Conservation (phyloP, 2,329 filamentous ascomycete genomes). For the Fusarium chuoi region DNA sequence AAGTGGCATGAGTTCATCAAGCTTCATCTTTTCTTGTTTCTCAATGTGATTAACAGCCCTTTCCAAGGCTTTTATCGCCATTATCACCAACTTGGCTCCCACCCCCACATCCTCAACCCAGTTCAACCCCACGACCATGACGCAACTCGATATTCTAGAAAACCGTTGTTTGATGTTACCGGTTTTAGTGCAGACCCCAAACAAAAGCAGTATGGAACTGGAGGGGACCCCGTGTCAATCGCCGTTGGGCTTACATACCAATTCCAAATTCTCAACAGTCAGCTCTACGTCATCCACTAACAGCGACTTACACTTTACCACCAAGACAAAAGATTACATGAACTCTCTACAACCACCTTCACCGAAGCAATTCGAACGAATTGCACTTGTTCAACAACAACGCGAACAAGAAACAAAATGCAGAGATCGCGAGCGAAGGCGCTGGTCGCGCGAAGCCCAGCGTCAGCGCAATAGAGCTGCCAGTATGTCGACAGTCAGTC, state of each 20-base stretch:
- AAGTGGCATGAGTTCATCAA: not conserved
- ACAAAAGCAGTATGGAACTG: not conserved
- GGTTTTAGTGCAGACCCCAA: slow-evolving; percentile 24
- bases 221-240: slow-evolving; percentile 30
- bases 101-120: slow-evolving; percentile 11
- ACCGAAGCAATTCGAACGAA: slow-evolving; percentile 57
- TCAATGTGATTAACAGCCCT: not conserved
- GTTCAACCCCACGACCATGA: slow-evolving; percentile 36
- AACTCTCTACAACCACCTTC: slow-evolving; percentile 62
- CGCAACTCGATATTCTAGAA: slow-evolving; percentile 42
- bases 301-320: slow-evolving; percentile 12
- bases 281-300: slow-evolving; percentile 31
- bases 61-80: not conserved
- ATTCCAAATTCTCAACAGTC: slow-evolving; percentile 28
- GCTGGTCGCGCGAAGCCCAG: slow-evolving; percentile 49
- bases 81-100: slow-evolving; percentile 6
- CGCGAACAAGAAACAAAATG: slow-evolving; percentile 58
- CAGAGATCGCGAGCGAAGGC: slow-evolving; percentile 51
- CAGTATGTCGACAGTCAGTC: slow-evolving; percentile 16
- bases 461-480: slow-evolving; percentile 29
- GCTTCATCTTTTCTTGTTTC: not conserved
- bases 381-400: slow-evolving; percentile 60
- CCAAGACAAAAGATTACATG: slow-evolving; percentile 58
- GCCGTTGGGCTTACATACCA: not conserved
- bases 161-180: slow-evolving; percentile 23